A percentile compares a stretch with the other conserved stretches of the same genome.
Conservation (phyloP, 176 grass and related monocot species). For the Aegilops tauschii region DNA sequence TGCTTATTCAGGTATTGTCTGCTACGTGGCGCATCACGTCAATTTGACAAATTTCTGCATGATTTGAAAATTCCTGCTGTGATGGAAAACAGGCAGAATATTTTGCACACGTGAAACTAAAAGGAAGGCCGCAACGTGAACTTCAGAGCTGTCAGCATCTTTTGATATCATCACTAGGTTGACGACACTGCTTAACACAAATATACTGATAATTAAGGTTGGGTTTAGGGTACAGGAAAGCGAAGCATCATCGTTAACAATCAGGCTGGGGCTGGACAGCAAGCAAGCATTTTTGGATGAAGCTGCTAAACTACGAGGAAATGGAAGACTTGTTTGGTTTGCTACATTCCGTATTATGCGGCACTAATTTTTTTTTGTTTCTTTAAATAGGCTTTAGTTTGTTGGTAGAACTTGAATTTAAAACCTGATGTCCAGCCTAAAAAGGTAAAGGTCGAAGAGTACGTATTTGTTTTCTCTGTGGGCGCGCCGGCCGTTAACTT, state of each 20-base stretch:
- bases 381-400: too few species aligned
- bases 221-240: background rate
- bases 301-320: background rate
- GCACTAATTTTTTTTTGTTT: too few species aligned
- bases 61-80: background rate
- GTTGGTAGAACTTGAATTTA: too few species aligned
- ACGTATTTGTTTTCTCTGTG: too few species aligned
- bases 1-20: slow-evolving; percentile 12
- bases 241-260: slow-evolving; percentile 1
- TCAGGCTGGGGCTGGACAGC: too few species aligned
- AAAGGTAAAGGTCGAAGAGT: too few species aligned
- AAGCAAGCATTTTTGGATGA: background rate
- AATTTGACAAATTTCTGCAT: slow-evolving; percentile 2
- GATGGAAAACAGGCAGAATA: background rate
- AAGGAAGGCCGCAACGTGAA: background rate
- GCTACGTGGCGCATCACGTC: slow-evolving; percentile 10
- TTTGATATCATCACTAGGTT: background rate
- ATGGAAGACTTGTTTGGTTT: background rate
- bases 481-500: too few species aligned
- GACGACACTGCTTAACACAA: background rate
- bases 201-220: too few species aligned
- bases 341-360: too few species aligned
- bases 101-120: too few species aligned
- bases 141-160: background rate
- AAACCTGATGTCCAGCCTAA: too few species aligned